Base-by-base conservation (phyloP, 2,329 filamentous ascomycete species). In the Fusarium tanahbumbuense region DNA sequence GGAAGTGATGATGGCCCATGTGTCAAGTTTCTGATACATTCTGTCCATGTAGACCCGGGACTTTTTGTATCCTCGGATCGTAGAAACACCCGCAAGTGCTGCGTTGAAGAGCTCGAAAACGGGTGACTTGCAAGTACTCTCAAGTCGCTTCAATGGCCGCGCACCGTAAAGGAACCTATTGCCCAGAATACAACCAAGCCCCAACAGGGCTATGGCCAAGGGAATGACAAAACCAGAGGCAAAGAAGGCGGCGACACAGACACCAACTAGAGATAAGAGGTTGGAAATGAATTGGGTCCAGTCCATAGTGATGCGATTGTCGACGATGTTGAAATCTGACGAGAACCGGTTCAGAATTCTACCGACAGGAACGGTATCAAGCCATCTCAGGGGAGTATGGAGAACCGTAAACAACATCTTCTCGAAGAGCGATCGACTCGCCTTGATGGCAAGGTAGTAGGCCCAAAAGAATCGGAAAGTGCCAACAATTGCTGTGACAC, bases 91-190 rank as follows among this genome's bases (percentile, higher is more conserved):
- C 0, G 87, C 86, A 12, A 95, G 85, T 1, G 91, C 88, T 2
- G 91, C 89, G 13, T 90, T 90, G 73, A 95, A 94, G 67, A 93
- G 89, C 77, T 95, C 92, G 72, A 93, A 94, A 2, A 95, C 89
- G 0, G 93, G 93, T 0, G 90, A 92, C 78, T 93, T 94, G 58
- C 89, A 87, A 5, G 87, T 93, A 69, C 90, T 93, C 78, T 95
- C 92, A 2, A 95, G 85, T 8, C 93, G 86, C 80, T 94, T 95
- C 65, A 92, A 85, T 32, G 93, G 92, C 41, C 93, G 85, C 0
- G 92, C 92, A 2, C 87, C 92, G n/a, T 86, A 81, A 8, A 96
- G 84, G 75, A 92, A 96, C 37, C 82, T 82, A 5, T 84, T 75
- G 2, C 89, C 90, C 58, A 89, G 86, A 64, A 86, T 78, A n/a